Base-by-base conservation (phyloP, 1,139 yeast genomes). In the Kluyveromyces sp. region DNA sequence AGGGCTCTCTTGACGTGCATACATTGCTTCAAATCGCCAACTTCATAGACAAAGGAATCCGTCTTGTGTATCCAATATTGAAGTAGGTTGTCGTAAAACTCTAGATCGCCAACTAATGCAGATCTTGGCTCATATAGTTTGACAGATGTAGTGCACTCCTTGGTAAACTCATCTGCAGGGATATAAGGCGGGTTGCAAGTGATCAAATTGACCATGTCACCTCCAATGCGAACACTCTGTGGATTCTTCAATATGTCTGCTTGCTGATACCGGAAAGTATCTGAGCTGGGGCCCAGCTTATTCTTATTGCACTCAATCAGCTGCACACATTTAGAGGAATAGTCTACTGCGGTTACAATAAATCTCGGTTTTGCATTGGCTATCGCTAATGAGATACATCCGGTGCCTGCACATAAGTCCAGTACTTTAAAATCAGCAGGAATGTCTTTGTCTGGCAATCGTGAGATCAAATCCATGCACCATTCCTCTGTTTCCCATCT, bases 401-500 rank as follows among this genome's bases (percentile, higher is more conserved):
- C 98, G 0, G 94, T 70, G 0, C 98, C 98, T 0, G 96, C 79
- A 55, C 97, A 89, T 19, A 86, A 72, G 64, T 92, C 98, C 4
- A 83, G 53, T 1, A 83, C 60, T 1, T 49, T 55, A 11, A 68
- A 41, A 9, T 20, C n/a, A 4, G 17, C 31, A 6, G 31, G 19
- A 9, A 6, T 9, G 4, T 11, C 12, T 3, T 4, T n/a, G 9
- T 25, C 31, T 11, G 47, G 32, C 29, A 39, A 29, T 20, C 42
- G 25, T 49, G 36, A 20, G 0, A 69, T 64, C 26, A 85, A 57
- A 45, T 69, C 70, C 28, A 65, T 31, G 6, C 75, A 70, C 97
- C 97, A 89, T 55, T 87, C 96, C 58, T 92, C 97, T 0, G 98
- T 92, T 58, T 92, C 98, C 84, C 94, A 81, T 41, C 98, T 66